Conservation (phyloP, 2,329 filamentous ascomycete genomes). For the Colletotrichum sp. region DNA sequence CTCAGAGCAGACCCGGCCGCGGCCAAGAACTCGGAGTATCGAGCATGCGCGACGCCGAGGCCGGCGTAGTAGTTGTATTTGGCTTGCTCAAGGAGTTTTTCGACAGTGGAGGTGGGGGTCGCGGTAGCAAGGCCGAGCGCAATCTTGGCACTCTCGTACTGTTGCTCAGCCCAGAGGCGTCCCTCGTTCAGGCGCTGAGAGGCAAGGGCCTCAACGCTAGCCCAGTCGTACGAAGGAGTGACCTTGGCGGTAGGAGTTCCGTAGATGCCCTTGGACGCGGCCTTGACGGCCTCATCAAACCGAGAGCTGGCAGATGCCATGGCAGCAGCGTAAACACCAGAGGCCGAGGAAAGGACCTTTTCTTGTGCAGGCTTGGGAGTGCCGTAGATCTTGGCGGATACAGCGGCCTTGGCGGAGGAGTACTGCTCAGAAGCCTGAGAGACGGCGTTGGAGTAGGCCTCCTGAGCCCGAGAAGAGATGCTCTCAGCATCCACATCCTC, state of each 20-base stretch:
- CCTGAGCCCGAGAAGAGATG: constrained; percentile 51
- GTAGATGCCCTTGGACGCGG: constrained; percentile 55
- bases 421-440: constrained; percentile 72
- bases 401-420: constrained; percentile 68
- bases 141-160: constrained; percentile 72
- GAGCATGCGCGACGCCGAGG: constrained; percentile 77
- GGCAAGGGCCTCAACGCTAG: constrained; percentile 66
- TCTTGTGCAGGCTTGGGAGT: constrained; percentile 66
- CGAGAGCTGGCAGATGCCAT: constrained; percentile 65
- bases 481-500: constrained; percentile 45
- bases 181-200: constrained; percentile 73
- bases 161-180: constrained; percentile 72
- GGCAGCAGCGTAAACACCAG: constrained; percentile 71
- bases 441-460: constrained; percentile 69
- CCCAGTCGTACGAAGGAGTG: constrained; percentile 50
- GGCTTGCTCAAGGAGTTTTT: constrained; percentile 66
- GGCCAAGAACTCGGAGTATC: constrained; percentile 76
- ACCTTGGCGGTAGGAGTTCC: constrained; percentile 51
- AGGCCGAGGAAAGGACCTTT: constrained; percentile 72
- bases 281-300: constrained; percentile 59
- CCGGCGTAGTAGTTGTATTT: constrained; percentile 77
- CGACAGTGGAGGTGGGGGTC: constrained; percentile 58
- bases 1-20: constrained; percentile 75
- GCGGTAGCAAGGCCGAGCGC: constrained; percentile 68
- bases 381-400: constrained; percentile 72